Base-by-base conservation (phyloP, 2,329 filamentous ascomycete species). In the Sporothrix protearum region DNA sequence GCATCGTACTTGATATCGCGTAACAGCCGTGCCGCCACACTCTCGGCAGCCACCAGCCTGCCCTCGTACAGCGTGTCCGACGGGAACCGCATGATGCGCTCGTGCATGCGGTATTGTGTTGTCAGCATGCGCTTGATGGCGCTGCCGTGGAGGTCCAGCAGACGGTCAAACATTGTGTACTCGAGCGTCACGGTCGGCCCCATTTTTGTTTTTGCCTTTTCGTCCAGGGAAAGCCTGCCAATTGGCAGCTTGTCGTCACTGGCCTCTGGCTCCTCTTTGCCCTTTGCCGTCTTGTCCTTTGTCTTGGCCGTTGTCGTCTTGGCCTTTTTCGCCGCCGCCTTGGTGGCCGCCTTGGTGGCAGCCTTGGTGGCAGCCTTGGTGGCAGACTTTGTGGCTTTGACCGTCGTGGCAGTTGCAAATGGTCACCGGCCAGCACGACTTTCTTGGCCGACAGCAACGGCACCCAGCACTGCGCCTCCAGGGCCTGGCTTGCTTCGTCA, bases 391-490 rank as follows among this genome's bases (percentile, higher is more conserved):
- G 88, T 81, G 1, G 92, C 94, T 81, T 97, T 98, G 80, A 99
- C 94, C 0, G 95, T 98, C 16, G 96, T 25, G 95, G 94, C 70
- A 99, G 83, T 81, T 99, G 96, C 69, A 98, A 83, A 80, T 98
- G 96, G 78, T 99, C 96, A 64, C 96, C 96, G 0, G 96, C 96
- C 74, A 97, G 90, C 9, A 99, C 90, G 9, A 93, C 90, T 82
- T 97, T 98, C 75, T 85, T 88, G 0, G 93, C 93, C 53, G 88
- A 86, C 22, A 97, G 82, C 63, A 99, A 82, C 12, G 96, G 90
- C 68, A 98, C 94, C 96, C 96, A 99, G 82, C 94, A 97, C 80
- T 98, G 95, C 0, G 96, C 94, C 81, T 99, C 96, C 10, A 98
- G 85, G 1, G 96, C 96, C 80, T 99, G 96, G 79, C 92, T 96